phyloP scores from a whole-genome alignment of 2,329 filamentous ascomycete species.

The Colletotrichum falcatum region DNA sequence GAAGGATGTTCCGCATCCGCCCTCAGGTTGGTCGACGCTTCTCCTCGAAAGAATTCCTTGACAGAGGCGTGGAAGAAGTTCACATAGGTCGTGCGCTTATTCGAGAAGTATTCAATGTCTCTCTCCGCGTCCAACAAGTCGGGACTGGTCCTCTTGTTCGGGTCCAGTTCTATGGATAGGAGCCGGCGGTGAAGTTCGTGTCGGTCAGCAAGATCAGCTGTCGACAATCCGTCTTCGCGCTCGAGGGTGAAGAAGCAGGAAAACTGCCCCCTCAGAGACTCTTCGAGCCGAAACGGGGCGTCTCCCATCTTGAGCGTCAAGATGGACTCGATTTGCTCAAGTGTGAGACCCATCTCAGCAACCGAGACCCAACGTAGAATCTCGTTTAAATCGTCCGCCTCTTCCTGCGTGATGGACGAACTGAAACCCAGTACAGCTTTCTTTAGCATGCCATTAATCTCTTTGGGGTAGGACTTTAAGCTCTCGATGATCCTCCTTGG shows the following conservation, averaged over 20 bases:
- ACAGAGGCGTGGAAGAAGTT: conserved; percentile 56
- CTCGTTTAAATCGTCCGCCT: conserved; percentile 59
- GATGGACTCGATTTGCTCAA: conserved; percentile 58
- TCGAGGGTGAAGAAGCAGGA: conserved; percentile 60
- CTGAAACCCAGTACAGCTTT: conserved; percentile 57
- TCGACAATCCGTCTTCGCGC: conserved; percentile 57
- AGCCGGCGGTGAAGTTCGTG: conserved; percentile 48
- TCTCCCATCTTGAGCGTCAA: conserved; percentile 58
- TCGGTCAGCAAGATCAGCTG: conserved; percentile 56
- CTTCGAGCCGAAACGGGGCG: conserved; percentile 54
- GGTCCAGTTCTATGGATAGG: conserved; percentile 11
- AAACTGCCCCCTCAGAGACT: conserved; percentile 58
- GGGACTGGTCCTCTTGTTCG: conserved; percentile 41
- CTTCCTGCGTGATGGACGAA: conserved; percentile 52
- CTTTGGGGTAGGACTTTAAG: conserved; percentile 57
- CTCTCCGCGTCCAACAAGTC: conserved; percentile 48
- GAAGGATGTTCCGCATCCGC: conserved; percentile 37
- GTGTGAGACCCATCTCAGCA: conserved; percentile 55
- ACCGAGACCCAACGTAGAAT: conserved; percentile 60
- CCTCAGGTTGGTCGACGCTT: conserved; percentile 45
- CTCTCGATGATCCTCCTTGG: conserved; percentile 58
- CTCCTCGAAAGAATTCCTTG: conserved; percentile 53
- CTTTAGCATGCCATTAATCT: conserved; percentile 57
- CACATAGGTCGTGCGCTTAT: conserved; percentile 54
- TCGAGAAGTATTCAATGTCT: conserved; percentile 57